Base-by-base conservation (phyloP, 208 protist species). In the Trypanosoma brucei region DNA sequence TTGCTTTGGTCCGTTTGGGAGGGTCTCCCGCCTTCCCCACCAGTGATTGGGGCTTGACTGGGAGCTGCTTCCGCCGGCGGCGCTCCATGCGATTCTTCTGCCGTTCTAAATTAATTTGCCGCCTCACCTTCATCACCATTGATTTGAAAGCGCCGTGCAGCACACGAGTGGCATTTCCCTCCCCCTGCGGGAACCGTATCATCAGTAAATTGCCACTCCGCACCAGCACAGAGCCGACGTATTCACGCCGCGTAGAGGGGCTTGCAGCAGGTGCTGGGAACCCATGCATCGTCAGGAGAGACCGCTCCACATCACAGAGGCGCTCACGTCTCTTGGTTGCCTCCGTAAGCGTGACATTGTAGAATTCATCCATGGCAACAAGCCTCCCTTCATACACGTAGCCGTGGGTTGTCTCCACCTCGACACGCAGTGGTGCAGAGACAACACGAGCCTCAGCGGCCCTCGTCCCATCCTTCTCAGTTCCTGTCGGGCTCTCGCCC, bases 381-480 rank as follows among this genome's bases (percentile, higher is more conserved):
- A 95, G 75, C 53, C 77, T 72, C 14, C 88, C 88, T 4, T 71
- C 57, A 68, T 92, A 91, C 11, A 92, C 59, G 66, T 95, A 95
- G 14, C 88, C 88, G 57, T 95, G 88, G 42, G 52, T 81, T 6
- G 88, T 91, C 72, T 95, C 85, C 38, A 91, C 81, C 69, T 92
- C 85, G 39, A 91, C 85, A 37, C 86, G 70, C n/a, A 83, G 52
- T 49, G 54, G 7, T 33, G 53, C 45, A 51, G 69, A n/a, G 9
- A 31, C 50, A 7, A 31, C 50, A n/a, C 9, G 6, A 31, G 6
- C n/a, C 8, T 6, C 50, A 54, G 0, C 9, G 22, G 11, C 50
- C 11, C 6, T n/a, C 8, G 31, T 6, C 9, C 6, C 50, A 0
- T 0, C 30, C n/a, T n/a, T 48, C 53, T 36, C 39, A 14, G 68